Evolutionary conservation across 176 grass and related monocot genomes (phyloP), one percentile per base, ranked within the genome.

Genomic region (Thinopyrum elongatum): DNA sequence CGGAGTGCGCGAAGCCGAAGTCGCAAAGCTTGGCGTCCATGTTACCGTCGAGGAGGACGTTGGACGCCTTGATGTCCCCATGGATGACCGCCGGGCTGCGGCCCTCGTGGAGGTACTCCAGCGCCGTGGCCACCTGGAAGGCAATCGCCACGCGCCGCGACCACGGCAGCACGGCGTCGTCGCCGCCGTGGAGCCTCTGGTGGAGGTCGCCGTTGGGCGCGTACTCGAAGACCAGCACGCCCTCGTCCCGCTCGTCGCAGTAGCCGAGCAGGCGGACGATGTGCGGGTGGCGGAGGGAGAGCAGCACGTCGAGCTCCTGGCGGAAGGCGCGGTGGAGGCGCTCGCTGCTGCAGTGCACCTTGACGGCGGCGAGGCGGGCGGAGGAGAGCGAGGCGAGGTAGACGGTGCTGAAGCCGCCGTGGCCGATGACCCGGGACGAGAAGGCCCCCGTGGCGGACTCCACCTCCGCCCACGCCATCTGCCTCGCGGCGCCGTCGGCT

Each of bases 31-130:
- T 95, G 10, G 89, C 89, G 38, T 95, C 86, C 81, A 95, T 67
- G 38, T 25, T 44, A 8, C 39, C 84, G 73, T 95, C 93, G 14
- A 98, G 80, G 87, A 98, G 93, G 26, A 98, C 88, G 70, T 95
- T 98, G 5, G 95, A 93, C 2, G 93, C 75, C 91, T 93, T 98
- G 91, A 98, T 77, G 88, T 98, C 95, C 4, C 95, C 95, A 44
- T 98, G 95, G 70, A 98, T 74, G 69, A 98, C 87, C 3, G 88
- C 89, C 4, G 62, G 63, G 27, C 85, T 53, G 17, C 82, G 51
- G 33, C 51, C 30, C 3, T 98, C 95, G 88, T 98, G 95, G 81
- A 98, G 93, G 78, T 98, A 90, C 78, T 98, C 91, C 0, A 98
- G 86, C 71, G 95, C 95, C 79, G 84, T 36, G 13, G 93, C 93